phyloP scores from a whole-genome alignment of 768 basidiomycete species.

The Rhodosporidiobolus sp. region DNA sequence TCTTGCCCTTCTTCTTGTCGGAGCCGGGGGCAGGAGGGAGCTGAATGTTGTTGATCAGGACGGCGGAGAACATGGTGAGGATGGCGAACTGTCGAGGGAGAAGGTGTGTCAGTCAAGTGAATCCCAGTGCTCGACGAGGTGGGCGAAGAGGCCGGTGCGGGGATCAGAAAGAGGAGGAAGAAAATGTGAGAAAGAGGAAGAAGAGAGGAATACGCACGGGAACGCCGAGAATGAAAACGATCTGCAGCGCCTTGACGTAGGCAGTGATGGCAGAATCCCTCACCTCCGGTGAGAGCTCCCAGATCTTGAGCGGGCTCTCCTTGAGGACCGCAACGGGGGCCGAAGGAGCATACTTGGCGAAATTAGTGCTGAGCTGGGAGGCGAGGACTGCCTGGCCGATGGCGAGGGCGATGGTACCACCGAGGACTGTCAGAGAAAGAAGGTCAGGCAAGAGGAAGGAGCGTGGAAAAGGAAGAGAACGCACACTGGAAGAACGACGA shows the following conservation, averaged over 20 bases:
- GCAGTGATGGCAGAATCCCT: constrained; percentile 29
- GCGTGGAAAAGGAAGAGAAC: neutral
- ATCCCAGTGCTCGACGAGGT: too few species aligned
- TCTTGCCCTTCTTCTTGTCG: too few species aligned
- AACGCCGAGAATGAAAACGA: constrained; percentile 18
- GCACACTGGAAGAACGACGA: constrained; percentile 26
- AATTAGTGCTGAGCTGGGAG: constrained; percentile 47
- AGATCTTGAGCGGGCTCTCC: constrained; percentile 42
- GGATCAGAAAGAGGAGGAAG: constrained; percentile 44
- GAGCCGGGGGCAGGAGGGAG: constrained; percentile 9
- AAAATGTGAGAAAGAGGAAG: constrained; percentile 1
- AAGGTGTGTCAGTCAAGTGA: too few species aligned
- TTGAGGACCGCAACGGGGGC: constrained; percentile 42
- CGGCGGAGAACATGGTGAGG: constrained; percentile 33
- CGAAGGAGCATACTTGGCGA: constrained; percentile 43
- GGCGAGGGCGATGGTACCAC: constrained; percentile 49
- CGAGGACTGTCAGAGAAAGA: constrained; percentile 16
- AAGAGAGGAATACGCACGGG: neutral
- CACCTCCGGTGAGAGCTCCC: constrained; percentile 36
- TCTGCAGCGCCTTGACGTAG: constrained; percentile 37
- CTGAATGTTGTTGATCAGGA: constrained; percentile 48
- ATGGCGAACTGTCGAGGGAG: too few species aligned
- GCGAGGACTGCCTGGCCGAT: constrained; percentile 49
- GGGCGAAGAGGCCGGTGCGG: too few species aligned
- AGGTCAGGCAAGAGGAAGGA: neutral